Conservation (phyloP, 1,284 basidiomycete genomes). For the Exobasidium cylindrosporum region DNA sequence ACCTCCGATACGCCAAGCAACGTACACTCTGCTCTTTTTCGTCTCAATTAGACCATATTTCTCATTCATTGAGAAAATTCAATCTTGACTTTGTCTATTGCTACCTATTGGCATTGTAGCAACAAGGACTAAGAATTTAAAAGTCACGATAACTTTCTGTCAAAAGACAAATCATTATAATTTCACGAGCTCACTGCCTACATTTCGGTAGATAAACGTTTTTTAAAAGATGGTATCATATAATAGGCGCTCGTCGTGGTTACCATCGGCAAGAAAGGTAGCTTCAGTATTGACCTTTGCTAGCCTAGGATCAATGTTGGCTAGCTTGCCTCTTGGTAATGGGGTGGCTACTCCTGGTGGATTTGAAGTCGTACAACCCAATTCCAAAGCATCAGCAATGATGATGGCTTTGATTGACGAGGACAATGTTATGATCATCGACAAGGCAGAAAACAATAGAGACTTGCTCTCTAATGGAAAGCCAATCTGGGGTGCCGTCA, state of each 20-base stretch:
- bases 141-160: no score
- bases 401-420: conserved; percentile 53
- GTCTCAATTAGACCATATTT: no score
- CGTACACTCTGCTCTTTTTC: no score
- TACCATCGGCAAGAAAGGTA: not conserved
- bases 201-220: no score
- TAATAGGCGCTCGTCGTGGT: not conserved
- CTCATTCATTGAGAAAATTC: no score
- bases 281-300: not conserved
- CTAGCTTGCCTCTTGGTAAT: not conserved
- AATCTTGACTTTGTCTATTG: no score
- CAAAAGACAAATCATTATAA: no score
- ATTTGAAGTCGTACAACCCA: conserved; percentile 40
- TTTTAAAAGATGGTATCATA: not conserved
- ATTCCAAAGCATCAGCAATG: conserved; percentile 53
- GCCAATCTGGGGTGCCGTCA: conserved; percentile 48
- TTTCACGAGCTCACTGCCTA: no score
- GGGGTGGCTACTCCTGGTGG: conserved; percentile 18
- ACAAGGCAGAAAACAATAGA: conserved; percentile 57
- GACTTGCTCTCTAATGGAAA: conserved; percentile 26
- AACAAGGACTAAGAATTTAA: no score
- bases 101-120: no score
- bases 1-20: no score
- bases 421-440: conserved; percentile 54
- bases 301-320: not conserved